Conservation (phyloP, 352 stramenopile genomes). For the Pythium angustatum region DNA sequence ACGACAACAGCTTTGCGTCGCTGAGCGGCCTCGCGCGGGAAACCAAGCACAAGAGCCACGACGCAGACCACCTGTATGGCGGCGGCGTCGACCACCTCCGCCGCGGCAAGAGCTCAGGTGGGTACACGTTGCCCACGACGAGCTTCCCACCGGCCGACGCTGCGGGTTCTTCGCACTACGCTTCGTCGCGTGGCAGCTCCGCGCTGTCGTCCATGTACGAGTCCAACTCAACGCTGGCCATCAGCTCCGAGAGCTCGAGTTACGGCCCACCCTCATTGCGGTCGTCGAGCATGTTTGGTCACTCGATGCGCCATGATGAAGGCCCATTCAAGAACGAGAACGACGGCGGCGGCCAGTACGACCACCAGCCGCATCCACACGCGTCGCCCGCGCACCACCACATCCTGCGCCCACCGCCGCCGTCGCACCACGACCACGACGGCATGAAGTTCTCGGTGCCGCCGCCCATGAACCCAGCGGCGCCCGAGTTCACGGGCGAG, state of each 20-base stretch:
- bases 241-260: constrained; percentile 30
- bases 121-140: constrained; percentile 23
- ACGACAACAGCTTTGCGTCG: constrained; percentile 26
- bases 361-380: constrained; percentile 34
- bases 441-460: constrained; percentile 60
- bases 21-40: constrained; percentile 22
- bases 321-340: constrained; percentile 28
- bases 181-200: constrained; percentile 6
- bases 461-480: constrained; percentile 64
- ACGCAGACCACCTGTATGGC: constrained; percentile 24
- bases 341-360: constrained; percentile 27
- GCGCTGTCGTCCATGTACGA: constrained; percentile 25
- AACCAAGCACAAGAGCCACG: constrained; percentile 24
- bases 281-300: constrained; percentile 13
- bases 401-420: constrained; percentile 53
- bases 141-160: constrained; percentile 26
- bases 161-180: constrained; percentile 13
- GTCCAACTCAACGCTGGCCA: constrained; percentile 19
- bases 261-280: constrained; percentile 10
- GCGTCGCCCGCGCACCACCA: constrained; percentile 35
- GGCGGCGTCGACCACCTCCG: constrained; percentile 18
- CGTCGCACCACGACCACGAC: constrained; percentile 36
- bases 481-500: constrained; percentile 72
- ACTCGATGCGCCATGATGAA: constrained; percentile 25
- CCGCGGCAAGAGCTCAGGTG: constrained; percentile 11